phyloP scores from a whole-genome alignment of 2,329 filamentous ascomycete genomes.

The Alternaria tenuissima region DNA sequence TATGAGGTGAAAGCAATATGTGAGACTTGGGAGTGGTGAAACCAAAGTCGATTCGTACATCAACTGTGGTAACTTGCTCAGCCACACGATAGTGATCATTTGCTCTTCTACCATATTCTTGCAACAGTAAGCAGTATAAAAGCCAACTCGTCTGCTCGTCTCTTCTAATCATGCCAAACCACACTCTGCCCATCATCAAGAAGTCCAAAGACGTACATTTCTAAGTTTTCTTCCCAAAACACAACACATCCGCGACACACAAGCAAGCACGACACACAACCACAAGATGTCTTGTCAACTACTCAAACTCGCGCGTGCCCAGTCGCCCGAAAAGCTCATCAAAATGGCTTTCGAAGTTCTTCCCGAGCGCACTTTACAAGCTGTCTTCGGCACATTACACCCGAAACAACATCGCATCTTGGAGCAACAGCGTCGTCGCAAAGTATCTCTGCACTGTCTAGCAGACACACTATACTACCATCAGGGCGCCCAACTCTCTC shows the following conservation, averaged over 20 bases:
- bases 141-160: background rate
- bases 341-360: background rate
- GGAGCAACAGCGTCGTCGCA: background rate
- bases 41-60: background rate
- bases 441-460: background rate
- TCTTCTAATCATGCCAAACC: background rate
- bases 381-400: background rate
- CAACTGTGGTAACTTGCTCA: background rate
- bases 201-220: background rate
- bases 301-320: background rate
- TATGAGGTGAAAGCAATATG: background rate
- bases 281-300: background rate
- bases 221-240: background rate
- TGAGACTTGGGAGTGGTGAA: background rate
- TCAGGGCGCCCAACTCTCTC: background rate
- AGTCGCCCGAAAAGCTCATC: background rate
- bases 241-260: background rate
- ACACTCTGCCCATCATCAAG: background rate
- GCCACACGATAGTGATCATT: background rate
- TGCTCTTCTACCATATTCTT: background rate
- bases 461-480: conserved; percentile 6
- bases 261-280: background rate
- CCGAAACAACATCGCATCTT: background rate
- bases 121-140: background rate
- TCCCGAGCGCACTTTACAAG: background rate